Percentiles rank a stretch among this genome's conserved stretches.
Evolutionary conservation across 768 basidiomycete genomes (phyloP).

Genomic region (Boletus coccyginus): DNA sequence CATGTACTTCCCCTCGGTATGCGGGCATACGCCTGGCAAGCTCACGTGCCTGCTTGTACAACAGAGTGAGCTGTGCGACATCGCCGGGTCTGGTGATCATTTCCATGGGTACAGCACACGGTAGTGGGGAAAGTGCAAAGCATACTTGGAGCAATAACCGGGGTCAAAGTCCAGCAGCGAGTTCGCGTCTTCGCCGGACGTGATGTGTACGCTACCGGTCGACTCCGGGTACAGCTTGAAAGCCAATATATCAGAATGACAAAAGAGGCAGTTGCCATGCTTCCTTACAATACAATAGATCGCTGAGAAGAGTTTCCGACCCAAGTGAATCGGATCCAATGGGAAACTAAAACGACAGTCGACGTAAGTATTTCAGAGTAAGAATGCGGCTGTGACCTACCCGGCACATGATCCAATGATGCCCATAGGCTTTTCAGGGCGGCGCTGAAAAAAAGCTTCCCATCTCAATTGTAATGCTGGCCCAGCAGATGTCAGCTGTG

Average conservation of each 20-base stretch:
- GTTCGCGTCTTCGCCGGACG: conserved; percentile 38
- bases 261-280: not conserved
- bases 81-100: conserved; percentile 28
- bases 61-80: conserved; percentile 41
- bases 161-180: conserved; percentile 45
- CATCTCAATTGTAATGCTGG: conserved; percentile 29
- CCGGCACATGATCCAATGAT: conserved; percentile 39
- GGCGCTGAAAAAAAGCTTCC: conserved; percentile 14
- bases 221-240: conserved; percentile 44
- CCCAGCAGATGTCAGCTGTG: conserved; percentile 47
- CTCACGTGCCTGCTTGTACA: not conserved
- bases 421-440: conserved; percentile 56
- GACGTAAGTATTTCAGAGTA: not conserved
- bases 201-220: conserved; percentile 48
- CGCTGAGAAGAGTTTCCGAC: conserved; percentile 28
- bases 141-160: conserved; percentile 44
- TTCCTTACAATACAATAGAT: conserved; percentile 34
- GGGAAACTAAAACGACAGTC: conserved; percentile 20
- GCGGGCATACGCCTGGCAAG: too few relatives aligned
- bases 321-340: conserved; percentile 12
- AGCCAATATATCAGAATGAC: not conserved
- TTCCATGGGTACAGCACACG: not conserved
- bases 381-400: conserved; percentile 26
- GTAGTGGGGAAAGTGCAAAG: not conserved
- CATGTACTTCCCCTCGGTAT: too few relatives aligned